Base-by-base conservation (phyloP, 2,329 filamentous ascomycete genomes). In the Pseudocercospora pini-densiflorae region DNA sequence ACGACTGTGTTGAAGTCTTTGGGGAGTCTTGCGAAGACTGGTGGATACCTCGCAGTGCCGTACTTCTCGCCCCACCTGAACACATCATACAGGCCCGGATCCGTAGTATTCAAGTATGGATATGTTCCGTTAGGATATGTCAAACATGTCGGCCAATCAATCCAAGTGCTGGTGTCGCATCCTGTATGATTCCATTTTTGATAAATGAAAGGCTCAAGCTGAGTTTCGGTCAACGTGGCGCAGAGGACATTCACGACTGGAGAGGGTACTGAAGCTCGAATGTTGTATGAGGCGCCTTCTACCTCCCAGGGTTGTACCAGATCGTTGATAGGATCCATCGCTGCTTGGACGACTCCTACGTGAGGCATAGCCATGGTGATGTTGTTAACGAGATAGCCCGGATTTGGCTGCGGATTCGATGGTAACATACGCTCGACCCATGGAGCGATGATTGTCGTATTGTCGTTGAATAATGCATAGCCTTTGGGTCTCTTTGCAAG, bases 321-420 rank as follows among this genome's bases (percentile, higher is more conserved):
- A 0, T 79, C 76, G 72, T 94, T 94, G 8, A 79, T 76, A 0
- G 82, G 78, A 70, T 90, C 82, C 8, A 82, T 85, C 0, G 90
- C 88, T 0, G 92, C 91, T 12, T 82, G 78, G 36, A 90, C 88
- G 0, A 95, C 84, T 0, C 89, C 88, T 0, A 88, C 83, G 72
- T 95, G 92, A 0, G 92, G 92, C 85, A 94, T 90, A 0, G 91
- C 90, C 70, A 94, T 83, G 0, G 90, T 91, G 27, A 93, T 87
- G 69, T 94, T 93, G 75, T 93, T 92, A 72, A 94, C 81, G 21
- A 64, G 55, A 31, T 63, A 66, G 0, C 36, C 36, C 0, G 23
- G 27, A 12, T 19, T 61, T 1, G 21, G 49, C 29, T 19, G 84
- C 19, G 21, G 21, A 63, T 92, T 82, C 14, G 88, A 85, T 0